Evolutionary conservation across 2,329 filamentous ascomycete genomes (phyloP).

Genomic region (Aspergillus persii): DNA sequence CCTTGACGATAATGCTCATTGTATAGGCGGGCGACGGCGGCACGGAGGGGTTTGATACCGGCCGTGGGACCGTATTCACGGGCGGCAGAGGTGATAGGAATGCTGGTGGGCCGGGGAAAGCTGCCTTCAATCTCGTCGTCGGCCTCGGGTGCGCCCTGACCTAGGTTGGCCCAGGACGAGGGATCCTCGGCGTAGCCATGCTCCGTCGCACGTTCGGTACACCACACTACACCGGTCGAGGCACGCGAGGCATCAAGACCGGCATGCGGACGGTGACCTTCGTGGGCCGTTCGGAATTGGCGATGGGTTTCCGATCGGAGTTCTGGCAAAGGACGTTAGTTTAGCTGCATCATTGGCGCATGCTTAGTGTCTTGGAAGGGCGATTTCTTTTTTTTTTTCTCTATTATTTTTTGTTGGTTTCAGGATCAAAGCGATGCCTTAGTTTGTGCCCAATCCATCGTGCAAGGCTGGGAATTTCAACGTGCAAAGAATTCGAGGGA

Average conservation of each 20-base stretch:
- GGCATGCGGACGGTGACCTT: slow-evolving; percentile 86
- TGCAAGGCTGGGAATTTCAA: background rate
- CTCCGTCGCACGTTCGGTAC: slow-evolving; percentile 68
- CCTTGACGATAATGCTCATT: slow-evolving; percentile 88
- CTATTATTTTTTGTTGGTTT: background rate
- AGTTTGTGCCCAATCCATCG: background rate
- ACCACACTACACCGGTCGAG: slow-evolving; percentile 91
- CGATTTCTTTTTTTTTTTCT: background rate
- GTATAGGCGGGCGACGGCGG: slow-evolving; percentile 87
- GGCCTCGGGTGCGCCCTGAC: slow-evolving; percentile 90
- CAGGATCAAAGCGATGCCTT: background rate
- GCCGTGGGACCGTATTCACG: slow-evolving; percentile 92
- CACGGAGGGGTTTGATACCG: slow-evolving; percentile 84
- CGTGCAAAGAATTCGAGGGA: background rate
- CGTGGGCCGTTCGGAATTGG: slow-evolving; percentile 85
- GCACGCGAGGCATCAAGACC: slow-evolving; percentile 84
- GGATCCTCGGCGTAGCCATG: slow-evolving; percentile 84
- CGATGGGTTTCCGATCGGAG: slow-evolving; percentile 78
- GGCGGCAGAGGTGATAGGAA: slow-evolving; percentile 74
- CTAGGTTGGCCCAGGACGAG: slow-evolving; percentile 84
- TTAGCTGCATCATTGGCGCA: background rate
- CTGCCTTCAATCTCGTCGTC: slow-evolving; percentile 89
- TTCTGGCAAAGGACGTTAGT: slow-evolving; percentile 53
- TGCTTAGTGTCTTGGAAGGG: background rate
- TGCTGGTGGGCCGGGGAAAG: slow-evolving; percentile 75